Conservation (phyloP, 2,329 filamentous ascomycete genomes). For the Ceratocystis colombiana region DNA sequence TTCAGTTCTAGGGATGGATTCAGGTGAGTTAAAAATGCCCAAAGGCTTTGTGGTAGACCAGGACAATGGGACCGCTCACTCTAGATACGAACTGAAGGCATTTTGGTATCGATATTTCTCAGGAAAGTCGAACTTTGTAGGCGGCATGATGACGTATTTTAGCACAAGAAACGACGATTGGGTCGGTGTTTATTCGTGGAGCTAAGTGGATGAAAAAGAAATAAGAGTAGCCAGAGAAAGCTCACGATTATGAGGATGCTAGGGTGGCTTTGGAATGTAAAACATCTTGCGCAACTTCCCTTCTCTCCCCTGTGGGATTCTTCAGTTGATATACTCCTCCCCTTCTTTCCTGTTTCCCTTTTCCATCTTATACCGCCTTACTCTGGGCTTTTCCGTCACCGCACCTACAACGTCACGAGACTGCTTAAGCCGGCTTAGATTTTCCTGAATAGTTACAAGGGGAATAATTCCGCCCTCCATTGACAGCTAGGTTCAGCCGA, state of each 20-base stretch:
- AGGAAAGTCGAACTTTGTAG: slow-evolving; percentile 40
- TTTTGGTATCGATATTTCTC: slow-evolving; percentile 65
- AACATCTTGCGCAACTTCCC: too few species aligned
- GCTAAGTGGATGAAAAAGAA: neutral
- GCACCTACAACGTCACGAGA: too few species aligned
- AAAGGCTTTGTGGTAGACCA: neutral
- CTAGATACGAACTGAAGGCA: slow-evolving; percentile 67
- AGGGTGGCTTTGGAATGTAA: too few species aligned
- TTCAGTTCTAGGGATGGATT: slow-evolving; percentile 50
- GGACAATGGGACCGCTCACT: slow-evolving; percentile 42
- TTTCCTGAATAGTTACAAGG: neutral
- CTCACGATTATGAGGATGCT: too few species aligned
- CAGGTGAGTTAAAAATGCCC: neutral
- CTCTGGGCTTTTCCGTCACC: neutral
- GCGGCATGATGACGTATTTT: slow-evolving; percentile 36
- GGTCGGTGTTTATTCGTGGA: neutral
- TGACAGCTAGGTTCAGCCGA: slow-evolving; percentile 1
- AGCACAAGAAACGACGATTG: neutral
- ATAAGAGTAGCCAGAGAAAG: neutral
- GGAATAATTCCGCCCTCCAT: neutral
- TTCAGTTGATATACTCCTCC: neutral
- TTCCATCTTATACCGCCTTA: neutral
- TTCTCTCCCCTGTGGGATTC: neutral
- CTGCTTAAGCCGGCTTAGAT: neutral
- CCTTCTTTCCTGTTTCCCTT: neutral